Conservation (phyloP, 2,329 filamentous ascomycete genomes). For the Colletotrichum tofieldiae region DNA sequence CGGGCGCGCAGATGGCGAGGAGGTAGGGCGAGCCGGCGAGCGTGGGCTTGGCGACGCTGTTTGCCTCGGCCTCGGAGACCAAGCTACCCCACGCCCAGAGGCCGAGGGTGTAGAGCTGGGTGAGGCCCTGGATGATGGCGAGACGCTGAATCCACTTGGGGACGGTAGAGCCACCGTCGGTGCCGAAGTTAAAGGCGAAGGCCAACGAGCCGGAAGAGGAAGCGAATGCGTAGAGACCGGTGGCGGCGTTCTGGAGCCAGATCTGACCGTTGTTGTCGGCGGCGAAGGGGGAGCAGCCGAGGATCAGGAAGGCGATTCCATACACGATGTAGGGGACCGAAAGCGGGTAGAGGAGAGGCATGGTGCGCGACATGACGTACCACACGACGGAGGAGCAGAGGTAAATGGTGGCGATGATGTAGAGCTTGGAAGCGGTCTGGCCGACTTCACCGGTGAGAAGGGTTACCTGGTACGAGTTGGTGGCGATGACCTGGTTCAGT, state of each 20-base stretch:
- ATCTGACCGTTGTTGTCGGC: slow-evolving; percentile 55
- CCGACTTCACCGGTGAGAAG: slow-evolving; percentile 77
- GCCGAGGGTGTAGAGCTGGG: slow-evolving; percentile 75
- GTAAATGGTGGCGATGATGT: slow-evolving; percentile 73
- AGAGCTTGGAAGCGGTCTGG: slow-evolving; percentile 71
- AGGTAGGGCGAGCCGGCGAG: slow-evolving; percentile 51
- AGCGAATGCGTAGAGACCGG: slow-evolving; percentile 73
- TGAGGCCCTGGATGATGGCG: slow-evolving; percentile 76
- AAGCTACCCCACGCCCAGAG: slow-evolving; percentile 77
- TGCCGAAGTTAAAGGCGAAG: slow-evolving; percentile 78
- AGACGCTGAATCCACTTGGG: slow-evolving; percentile 78
- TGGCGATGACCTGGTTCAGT: slow-evolving; percentile 75
- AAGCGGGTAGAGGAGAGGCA: slow-evolving; percentile 70
- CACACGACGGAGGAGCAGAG: slow-evolving; percentile 71
- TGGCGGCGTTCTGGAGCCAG: slow-evolving; percentile 72
- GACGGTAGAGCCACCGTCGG: slow-evolving; percentile 74
- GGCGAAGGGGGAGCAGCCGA: slow-evolving; percentile 73
- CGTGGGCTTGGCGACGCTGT: slow-evolving; percentile 37
- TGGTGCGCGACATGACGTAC: slow-evolving; percentile 74
- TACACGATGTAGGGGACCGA: slow-evolving; percentile 75
- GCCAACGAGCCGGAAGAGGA: slow-evolving; percentile 76
- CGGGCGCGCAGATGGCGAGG: slow-evolving; percentile 69
- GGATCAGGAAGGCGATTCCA: slow-evolving; percentile 73
- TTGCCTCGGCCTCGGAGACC: slow-evolving; percentile 39
- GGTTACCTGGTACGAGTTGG: slow-evolving; percentile 78